These are phyloP conservation scores for Xylariaceae sp. DNA, from an alignment of 2,329 filamentous ascomycete species.

Conservation along the genomic window DNA sequence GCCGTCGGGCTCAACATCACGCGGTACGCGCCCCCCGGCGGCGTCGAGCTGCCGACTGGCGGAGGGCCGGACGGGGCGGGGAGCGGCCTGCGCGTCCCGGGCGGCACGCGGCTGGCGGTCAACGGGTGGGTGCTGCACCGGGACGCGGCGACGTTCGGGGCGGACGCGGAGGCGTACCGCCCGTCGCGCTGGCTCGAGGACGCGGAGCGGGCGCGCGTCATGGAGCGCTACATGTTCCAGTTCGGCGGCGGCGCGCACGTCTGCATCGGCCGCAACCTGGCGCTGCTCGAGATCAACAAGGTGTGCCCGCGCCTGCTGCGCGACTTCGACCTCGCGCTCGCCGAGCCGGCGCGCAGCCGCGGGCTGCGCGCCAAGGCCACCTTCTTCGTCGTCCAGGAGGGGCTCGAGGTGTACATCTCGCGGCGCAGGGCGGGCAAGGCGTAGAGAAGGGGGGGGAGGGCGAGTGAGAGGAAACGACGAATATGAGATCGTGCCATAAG, in stretches of 20 bases:
- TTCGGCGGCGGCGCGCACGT: constrained; percentile 48
- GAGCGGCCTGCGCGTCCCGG: constrained; percentile 44
- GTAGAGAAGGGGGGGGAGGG: not conserved
- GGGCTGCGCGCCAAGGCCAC: constrained; percentile 46
- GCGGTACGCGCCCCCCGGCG: constrained; percentile 41
- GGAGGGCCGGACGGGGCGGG: no score
- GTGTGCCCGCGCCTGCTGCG: constrained; percentile 45
- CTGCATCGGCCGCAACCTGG: constrained; percentile 49
- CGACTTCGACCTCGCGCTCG: constrained; percentile 46
- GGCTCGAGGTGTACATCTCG: constrained; percentile 44
- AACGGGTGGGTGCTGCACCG: constrained; percentile 49
- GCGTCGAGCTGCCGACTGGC: constrained; percentile 41
- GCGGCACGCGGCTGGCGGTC: constrained; percentile 44
- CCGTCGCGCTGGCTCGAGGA: constrained; percentile 49
- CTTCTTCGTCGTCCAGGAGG: constrained; percentile 53
- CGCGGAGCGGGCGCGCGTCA: constrained; percentile 33
- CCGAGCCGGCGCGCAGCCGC: constrained; percentile 39
- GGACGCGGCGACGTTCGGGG: constrained; percentile 39
- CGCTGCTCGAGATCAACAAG: constrained; percentile 52
- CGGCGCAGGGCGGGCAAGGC: constrained; percentile 14
- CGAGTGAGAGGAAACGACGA: no score
- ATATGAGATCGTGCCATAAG: no score
- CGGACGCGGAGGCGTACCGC: constrained; percentile 42
- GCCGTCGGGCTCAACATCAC: constrained; percentile 49
- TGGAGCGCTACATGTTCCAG: constrained; percentile 51